phyloP scores from a whole-genome alignment of 2,329 filamentous ascomycete genomes.

The Pseudocercospora eumusae region DNA sequence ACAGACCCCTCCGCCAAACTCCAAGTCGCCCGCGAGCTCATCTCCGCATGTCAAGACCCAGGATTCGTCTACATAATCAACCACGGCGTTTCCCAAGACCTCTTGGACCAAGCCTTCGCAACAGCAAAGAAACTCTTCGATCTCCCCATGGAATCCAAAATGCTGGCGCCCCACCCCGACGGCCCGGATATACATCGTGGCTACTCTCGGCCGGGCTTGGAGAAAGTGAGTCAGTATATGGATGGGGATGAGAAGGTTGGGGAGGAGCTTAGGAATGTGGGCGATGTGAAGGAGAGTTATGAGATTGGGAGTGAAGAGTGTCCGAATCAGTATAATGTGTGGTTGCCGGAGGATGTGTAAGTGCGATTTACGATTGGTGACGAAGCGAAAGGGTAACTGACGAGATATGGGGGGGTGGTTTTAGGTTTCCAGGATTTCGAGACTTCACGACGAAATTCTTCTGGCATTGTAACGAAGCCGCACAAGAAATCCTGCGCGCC shows the following conservation, averaged over 20 bases:
- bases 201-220: constrained; percentile 40
- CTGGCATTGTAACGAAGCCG: constrained; percentile 36
- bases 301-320: constrained; percentile 52
- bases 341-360: constrained; percentile 48
- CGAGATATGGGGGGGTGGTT: too few relatives aligned
- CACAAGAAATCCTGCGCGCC: constrained; percentile 37
- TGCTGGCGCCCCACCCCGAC: constrained; percentile 44
- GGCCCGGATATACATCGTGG: constrained; percentile 45
- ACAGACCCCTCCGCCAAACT: neutral
- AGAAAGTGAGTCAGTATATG: constrained; percentile 19
- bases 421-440: constrained; percentile 47
- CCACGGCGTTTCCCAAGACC: constrained; percentile 40
- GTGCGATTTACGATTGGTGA: too few relatives aligned
- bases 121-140: constrained; percentile 43
- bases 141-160: constrained; percentile 41
- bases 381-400: too few relatives aligned
- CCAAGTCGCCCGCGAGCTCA: constrained; percentile 38
- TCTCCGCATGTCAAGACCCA: constrained; percentile 42
- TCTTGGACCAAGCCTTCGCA: constrained; percentile 34
- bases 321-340: constrained; percentile 49
- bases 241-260: constrained; percentile 16
- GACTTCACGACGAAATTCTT: constrained; percentile 39
- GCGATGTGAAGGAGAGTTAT: constrained; percentile 43
- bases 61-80: constrained; percentile 49
- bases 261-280: constrained; percentile 15